Evolutionary conservation across 2,329 filamentous ascomycete species (phyloP).

Genomic region (Verticillium zaregamsianum): DNA sequence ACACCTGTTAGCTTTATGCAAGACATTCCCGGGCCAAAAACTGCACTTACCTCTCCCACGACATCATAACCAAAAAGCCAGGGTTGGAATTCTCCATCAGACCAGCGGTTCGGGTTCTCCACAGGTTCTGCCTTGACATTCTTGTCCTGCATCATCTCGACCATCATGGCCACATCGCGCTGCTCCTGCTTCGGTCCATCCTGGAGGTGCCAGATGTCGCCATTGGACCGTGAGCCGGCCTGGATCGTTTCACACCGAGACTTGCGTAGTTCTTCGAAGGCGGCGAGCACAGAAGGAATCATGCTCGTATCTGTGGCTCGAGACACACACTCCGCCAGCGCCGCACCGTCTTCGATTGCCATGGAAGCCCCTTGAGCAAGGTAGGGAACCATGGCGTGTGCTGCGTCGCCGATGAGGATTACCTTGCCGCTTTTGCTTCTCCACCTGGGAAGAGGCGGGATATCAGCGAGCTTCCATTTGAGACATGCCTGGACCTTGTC

Average conservation of each 20-base stretch:
- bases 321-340: background rate
- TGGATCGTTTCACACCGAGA: slow-evolving; percentile 5
- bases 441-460: slow-evolving; percentile 21
- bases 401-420: slow-evolving; percentile 16
- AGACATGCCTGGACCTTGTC: background rate
- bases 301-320: background rate
- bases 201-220: slow-evolving; percentile 7
- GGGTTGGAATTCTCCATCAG: slow-evolving; percentile 4
- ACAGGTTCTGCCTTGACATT: background rate
- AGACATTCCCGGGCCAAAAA: background rate
- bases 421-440: background rate
- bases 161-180: slow-evolving; percentile 2
- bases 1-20: no score
- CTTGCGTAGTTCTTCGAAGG: slow-evolving; percentile 6
- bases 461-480: background rate
- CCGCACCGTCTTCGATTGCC: slow-evolving; percentile 7
- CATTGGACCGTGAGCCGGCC: background rate
- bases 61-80: slow-evolving; percentile 8
- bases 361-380: slow-evolving; percentile 6
- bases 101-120: slow-evolving; percentile 7
- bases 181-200: slow-evolving; percentile 6
- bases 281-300: background rate
- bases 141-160: background rate
- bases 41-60: slow-evolving; percentile 3
- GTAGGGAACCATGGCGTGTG: slow-evolving; percentile 18